These are phyloP conservation scores for Tagetes patula DNA, from an alignment of 129 eudicot genomes.

Conservation along the genomic window DNA sequence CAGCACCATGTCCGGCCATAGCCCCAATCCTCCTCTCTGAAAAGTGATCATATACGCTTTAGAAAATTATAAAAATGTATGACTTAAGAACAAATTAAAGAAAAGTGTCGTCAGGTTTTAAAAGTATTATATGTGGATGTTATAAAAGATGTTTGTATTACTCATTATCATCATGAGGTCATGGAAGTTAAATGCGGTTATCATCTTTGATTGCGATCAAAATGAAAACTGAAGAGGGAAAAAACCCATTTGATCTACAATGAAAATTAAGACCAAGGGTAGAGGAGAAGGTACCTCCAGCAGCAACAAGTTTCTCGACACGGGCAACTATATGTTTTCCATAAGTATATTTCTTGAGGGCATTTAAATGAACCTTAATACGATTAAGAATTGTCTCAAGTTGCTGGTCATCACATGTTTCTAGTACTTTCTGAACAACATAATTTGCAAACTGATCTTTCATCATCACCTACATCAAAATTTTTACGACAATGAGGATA, in stretches of 20 bases:
- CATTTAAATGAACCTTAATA: conserved; percentile 88
- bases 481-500: background rate
- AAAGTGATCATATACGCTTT: background rate
- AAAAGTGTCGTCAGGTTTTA: background rate
- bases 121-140: background rate
- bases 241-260: background rate
- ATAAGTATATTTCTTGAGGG: conserved; percentile 90
- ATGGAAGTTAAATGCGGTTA: background rate
- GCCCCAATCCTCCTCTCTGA: conserved; percentile 89
- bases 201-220: background rate
- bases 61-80: background rate
- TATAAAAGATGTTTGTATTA: background rate
- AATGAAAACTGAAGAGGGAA: background rate
- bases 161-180: no score
- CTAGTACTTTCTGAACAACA: conserved; percentile 93
- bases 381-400: conserved; percentile 81
- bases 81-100: background rate
- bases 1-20: conserved; percentile 52
- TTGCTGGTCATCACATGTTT: conserved; percentile 89
- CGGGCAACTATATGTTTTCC: conserved; percentile 99
- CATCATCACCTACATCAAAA: conserved; percentile 76
- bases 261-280: background rate
- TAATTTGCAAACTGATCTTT: conserved; percentile 96
- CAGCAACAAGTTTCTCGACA: conserved; percentile 96
- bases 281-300: conserved; percentile 69